Conservation (phyloP, 2,329 filamentous ascomycete species). For the Cladosporium sp. region DNA sequence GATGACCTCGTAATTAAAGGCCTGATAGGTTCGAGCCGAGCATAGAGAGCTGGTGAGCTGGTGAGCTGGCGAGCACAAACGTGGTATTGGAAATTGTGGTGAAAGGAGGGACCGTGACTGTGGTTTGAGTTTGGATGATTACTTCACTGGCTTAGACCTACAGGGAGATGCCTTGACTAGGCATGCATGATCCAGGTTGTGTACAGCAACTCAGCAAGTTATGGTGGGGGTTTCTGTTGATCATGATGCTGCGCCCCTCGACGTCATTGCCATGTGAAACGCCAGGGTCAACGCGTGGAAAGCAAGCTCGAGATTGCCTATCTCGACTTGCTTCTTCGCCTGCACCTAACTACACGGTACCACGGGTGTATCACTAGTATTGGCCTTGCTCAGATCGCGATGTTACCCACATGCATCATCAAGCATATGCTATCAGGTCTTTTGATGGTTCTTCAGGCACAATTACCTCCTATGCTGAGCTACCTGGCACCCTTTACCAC, state of each 20-base stretch:
- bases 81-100: no score
- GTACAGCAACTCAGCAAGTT: neutral
- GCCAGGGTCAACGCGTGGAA: neutral
- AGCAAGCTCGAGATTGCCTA: neutral
- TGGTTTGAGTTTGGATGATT: neutral
- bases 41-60: neutral
- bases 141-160: neutral
- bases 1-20: neutral
- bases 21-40: neutral
- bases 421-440: no score
- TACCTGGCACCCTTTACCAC: no score
- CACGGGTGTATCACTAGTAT: no score
- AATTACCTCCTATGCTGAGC: no score
- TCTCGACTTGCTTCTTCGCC: no score
- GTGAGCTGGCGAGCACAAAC: neutral
- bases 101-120: no score
- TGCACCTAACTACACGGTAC: no score
- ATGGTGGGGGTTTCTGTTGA: constrained; percentile 2
- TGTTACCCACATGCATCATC: no score
- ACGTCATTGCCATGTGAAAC: neutral
- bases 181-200: neutral
- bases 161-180: neutral
- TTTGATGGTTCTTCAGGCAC: no score
- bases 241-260: neutral
- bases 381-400: no score